Base-by-base conservation (phyloP, 2,329 filamentous ascomycete species). In the Davidsoniella virescens region DNA sequence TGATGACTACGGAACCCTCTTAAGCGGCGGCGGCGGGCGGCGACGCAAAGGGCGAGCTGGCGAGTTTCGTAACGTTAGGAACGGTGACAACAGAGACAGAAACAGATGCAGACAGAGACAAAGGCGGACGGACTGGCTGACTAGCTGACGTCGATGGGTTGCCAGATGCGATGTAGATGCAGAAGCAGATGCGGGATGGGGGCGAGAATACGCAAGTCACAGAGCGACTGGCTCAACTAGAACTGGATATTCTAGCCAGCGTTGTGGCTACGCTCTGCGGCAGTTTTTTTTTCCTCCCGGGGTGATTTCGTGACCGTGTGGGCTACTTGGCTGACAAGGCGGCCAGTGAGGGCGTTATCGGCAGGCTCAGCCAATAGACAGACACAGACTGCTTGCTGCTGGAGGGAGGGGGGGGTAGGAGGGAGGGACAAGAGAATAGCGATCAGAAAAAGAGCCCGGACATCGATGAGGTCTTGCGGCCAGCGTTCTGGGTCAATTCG, bases 291-390 rank as follows among this genome's bases (percentile, higher is more conserved):
- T 44, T 46, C 37, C 37, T 47, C 29, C 33, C 17, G 29, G 44
- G 44, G 44, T 39, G 29, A 23, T 47, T 33, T 33, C 26, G 26
- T 33, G 26, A 10, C 26, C 26, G 10, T 33, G 26, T 33, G 26
- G 26, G 42, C 9, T 25, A 23, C 10, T 10, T 44, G 25, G 44
- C 18, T 47, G 33, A 47, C 44, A 37, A 47, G 44, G 44, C 44
- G 38, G 38, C 44, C 26, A 33, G 26, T 38, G 44, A 37, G 44
- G 44, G 44, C 29, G 44, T 16, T 47, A 39, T 47, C 44, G 33
- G 44, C 44, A 47, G 25, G 29, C 44, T 29, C 38, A 23, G 25
- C 16, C 38, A 41, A 33, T 47, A 37, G 44, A 33, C 44, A 37
- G 44, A 25, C 37, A 16, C 25, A 18, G 43, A 25, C 37, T 20